Evolutionary conservation across 2,329 filamentous ascomycete genomes (phyloP), one percentile per base, ranked within the genome.

Genomic region (Aureobasidium sp.): DNA sequence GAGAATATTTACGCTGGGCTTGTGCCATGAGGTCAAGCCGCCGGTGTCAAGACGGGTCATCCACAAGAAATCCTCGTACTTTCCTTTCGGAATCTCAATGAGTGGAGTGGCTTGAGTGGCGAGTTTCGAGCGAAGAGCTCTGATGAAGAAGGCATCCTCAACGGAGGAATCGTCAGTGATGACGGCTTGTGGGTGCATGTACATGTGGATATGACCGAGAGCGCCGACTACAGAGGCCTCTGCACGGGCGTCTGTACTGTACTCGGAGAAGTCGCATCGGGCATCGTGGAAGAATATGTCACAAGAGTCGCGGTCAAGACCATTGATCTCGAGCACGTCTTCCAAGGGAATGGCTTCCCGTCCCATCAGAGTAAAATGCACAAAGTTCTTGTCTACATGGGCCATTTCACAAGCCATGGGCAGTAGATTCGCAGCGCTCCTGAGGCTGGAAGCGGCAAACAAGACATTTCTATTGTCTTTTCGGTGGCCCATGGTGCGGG

Each of bases 381-480:
- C 91, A 65, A 85, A 82, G 69, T 85, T 96, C 63, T 82, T 79
- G 62, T 83, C 80, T 73, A 86, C 82, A 25, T 74, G 73, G 7
- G 86, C 87, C 92, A 97, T 97, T 68, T 90, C 84, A 73, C 94
- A 97, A 6, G 92, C 90, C 70, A 96, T 79, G 0, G 91, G 91
- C 36, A 96, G 77, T 59, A 97, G 73, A 36, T 83, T 82, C 0
- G 89, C 82, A 17, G 86, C 84, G 70, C 90, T 94, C 72, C 83
- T 83, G 56, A 95, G 75, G 64, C 82, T 91, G 0, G 89, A 87
- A 3, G 89, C 86, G 5, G 87, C 87, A 71, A 96, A 96, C 3
- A 97, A 74, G 17, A 96, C 82, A 69, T 91, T 91, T 56, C 82
- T 82, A 69, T 89, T 90, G 41, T 75, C 71, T 36, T 71, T 65